phyloP scores from a whole-genome alignment of 208 protist species.

The Phytomonas sp. region DNA sequence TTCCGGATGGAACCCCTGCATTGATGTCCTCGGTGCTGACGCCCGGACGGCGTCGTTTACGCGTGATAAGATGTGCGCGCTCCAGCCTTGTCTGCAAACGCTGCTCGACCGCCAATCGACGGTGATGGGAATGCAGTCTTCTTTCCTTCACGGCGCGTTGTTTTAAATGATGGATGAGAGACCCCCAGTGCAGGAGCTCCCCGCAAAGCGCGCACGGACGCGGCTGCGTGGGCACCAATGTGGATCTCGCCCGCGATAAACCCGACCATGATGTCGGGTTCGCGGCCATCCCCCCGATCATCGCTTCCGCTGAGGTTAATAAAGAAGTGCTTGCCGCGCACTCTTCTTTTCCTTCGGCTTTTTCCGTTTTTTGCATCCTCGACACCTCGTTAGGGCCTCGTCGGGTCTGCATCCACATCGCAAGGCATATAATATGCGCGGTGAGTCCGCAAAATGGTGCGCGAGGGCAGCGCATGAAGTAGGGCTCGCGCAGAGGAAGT shows the following conservation, averaged over 20 bases:
- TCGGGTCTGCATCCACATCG: constrained; percentile 55
- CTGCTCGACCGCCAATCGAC: constrained; percentile 35
- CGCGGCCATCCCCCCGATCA: not conserved
- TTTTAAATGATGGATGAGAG: constrained; percentile 55
- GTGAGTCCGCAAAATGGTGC: constrained; percentile 58
- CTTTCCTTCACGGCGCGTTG: constrained; percentile 33
- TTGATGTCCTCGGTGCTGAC: not conserved
- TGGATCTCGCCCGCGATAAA: constrained; percentile 13
- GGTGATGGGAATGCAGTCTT: constrained; percentile 27
- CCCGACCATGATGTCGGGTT: constrained; percentile 3
- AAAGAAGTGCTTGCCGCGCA: not conserved
- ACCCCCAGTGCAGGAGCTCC: constrained; percentile 49
- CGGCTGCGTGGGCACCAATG: constrained; percentile 18
- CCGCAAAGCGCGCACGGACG: constrained; percentile 65
- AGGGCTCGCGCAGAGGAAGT: constrained; percentile 47
- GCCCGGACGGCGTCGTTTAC: constrained; percentile 3
- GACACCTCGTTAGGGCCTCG: not conserved
- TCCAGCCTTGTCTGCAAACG: constrained; percentile 29
- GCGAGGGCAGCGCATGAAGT: constrained; percentile 50
- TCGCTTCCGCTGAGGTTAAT: not conserved
- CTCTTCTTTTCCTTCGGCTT: not conserved
- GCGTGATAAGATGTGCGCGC: constrained; percentile 7
- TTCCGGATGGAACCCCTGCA: not conserved
- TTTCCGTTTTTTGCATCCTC: not conserved
- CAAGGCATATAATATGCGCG: constrained; percentile 57